These are phyloP conservation scores for Solanum phureja DNA, from an alignment of 257 asterid species.

Conservation along the genomic window DNA sequence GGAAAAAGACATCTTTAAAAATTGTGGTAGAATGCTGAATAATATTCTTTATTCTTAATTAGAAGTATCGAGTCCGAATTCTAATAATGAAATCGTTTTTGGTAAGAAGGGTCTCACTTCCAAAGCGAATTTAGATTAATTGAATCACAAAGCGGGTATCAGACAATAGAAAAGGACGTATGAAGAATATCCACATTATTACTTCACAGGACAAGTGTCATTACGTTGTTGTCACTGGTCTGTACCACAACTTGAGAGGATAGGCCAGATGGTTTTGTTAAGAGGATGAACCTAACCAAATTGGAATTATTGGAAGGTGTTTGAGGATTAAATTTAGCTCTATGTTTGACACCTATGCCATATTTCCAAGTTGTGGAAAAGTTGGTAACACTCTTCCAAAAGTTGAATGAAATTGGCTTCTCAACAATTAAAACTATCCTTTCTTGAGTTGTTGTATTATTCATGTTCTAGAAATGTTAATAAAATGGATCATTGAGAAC, in stretches of 20 bases:
- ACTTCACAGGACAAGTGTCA: background rate
- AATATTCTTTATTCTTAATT: background rate
- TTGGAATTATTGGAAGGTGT: background rate
- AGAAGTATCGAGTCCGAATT: background rate
- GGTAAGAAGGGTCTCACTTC: accelerated
- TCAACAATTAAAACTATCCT: background rate
- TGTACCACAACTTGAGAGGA: background rate
- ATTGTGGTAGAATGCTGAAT: background rate
- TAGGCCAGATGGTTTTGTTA: background rate
- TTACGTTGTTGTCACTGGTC: background rate
- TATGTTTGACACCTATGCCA: background rate
- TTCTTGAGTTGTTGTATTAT: background rate
- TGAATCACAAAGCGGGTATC: background rate
- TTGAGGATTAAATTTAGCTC: background rate
- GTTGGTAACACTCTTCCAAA: background rate
- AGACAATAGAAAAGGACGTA: background rate
- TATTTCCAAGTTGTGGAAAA: background rate
- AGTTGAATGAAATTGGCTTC: background rate
- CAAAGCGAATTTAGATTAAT: background rate
- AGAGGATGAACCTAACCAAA: background rate
- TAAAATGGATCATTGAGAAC: background rate
- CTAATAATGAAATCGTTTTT: background rate
- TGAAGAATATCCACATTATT: background rate
- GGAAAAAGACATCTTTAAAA: background rate
- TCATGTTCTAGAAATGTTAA: background rate